Conservation (phyloP, 495 filamentous ascomycete genomes). For the Talaromyces stipitatus region DNA sequence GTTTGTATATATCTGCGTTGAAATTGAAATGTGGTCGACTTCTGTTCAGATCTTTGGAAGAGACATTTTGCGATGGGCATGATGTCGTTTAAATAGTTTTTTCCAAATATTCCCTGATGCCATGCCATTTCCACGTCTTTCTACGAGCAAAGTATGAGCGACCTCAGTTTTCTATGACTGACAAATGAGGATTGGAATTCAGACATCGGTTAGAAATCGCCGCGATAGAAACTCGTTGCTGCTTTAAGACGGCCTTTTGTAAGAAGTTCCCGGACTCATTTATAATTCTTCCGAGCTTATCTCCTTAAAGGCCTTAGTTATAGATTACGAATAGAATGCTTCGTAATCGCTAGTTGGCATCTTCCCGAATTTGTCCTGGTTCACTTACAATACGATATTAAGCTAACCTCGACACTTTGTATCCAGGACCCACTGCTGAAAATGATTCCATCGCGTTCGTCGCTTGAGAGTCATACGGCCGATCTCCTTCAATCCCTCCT, state of each 20-base stretch:
- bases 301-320: too few species aligned
- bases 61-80: background rate
- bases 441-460: background rate
- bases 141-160: background rate
- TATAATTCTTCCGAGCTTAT: too few species aligned
- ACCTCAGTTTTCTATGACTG: background rate
- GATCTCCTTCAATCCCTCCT: background rate
- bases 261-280: too few species aligned
- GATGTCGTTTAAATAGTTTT: background rate
- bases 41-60: background rate
- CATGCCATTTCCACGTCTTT: background rate
- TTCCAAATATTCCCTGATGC: too few species aligned
- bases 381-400: background rate
- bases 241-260: background rate
- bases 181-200: background rate
- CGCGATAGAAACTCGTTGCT: background rate
- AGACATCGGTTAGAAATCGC: background rate
- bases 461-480: background rate
- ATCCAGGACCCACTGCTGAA: background rate
- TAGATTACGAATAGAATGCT: background rate
- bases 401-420: slow-evolving; percentile 3
- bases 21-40: too few species aligned
- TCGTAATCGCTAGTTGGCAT: background rate
- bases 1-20: too few species aligned
- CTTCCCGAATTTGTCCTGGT: too few species aligned